Evolutionary conservation across 257 asterid genomes (phyloP).

Genomic region (Solanum sparsipilum): DNA sequence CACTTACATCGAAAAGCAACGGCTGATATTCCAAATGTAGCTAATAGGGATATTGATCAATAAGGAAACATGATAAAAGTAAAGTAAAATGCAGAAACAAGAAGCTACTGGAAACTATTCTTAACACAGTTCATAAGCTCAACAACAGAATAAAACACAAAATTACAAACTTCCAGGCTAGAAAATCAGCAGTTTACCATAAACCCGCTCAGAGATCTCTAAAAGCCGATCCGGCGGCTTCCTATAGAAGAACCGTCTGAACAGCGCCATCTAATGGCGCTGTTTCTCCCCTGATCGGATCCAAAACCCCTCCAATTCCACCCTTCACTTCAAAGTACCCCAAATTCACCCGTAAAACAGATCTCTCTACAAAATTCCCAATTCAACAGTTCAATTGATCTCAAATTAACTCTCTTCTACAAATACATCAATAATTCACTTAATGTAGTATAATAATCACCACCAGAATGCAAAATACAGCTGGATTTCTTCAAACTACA

Average conservation of each 20-base stretch:
- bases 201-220: conserved; percentile 97
- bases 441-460: neutral
- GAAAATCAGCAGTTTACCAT: conserved; percentile 42
- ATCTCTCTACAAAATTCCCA: conserved; percentile 30
- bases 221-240: conserved; percentile 99
- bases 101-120: neutral
- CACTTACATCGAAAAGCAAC: neutral
- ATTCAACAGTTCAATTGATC: conserved; percentile 6
- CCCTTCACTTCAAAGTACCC: conserved; percentile 13
- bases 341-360: conserved; percentile 22
- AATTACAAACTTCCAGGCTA: neutral
- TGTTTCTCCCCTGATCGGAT: conserved; percentile 52
- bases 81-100: neutral
- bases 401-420: neutral
- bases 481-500: neutral
- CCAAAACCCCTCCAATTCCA: conserved; percentile 38
- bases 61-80: neutral
- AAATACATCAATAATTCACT: neutral
- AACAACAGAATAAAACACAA: neutral
- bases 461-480: neutral
- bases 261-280: conserved; percentile 99
- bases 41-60: neutral
- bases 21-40: neutral
- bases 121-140: neutral
- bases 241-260: conserved; percentile 89